Percentiles rank a stretch among this genome's conserved stretches.
These are phyloP conservation scores for Metschnikowia lachancei DNA, from an alignment of 805 yeast species.

Conservation along the genomic window DNA sequence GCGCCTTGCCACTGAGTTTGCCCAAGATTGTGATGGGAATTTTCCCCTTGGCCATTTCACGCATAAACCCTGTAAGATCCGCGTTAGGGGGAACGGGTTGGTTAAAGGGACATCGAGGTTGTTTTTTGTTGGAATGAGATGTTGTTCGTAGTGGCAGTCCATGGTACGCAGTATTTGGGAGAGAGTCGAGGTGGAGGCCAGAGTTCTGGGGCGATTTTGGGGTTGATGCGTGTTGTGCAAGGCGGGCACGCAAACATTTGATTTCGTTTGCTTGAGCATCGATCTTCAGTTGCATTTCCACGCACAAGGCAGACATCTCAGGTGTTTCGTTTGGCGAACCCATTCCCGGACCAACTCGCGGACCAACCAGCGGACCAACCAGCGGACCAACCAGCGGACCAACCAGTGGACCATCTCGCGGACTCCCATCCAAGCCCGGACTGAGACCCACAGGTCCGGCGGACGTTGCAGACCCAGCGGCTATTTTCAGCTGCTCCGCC, in stretches of 20 bases:
- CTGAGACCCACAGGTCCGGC: no score
- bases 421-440: no score
- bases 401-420: no score
- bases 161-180: no score
- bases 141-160: no score
- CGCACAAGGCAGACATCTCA: not conserved
- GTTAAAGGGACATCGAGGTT: not conserved
- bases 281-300: conserved; percentile 11
- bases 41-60: not conserved
- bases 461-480: conserved; percentile 7
- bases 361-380: no score
- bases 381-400: no score
- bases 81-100: not conserved
- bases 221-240: not conserved
- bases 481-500: conserved; percentile 21
- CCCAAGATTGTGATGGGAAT: conserved; percentile 21
- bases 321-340: not conserved
- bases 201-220: not conserved
- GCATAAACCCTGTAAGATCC: not conserved
- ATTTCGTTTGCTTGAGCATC: conserved; percentile 12
- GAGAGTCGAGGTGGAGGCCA: no score
- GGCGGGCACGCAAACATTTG: conserved; percentile 14
- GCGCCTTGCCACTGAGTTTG: conserved; percentile 22
- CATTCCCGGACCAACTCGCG: not conserved
- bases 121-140: no score